These are phyloP conservation scores for Leucocoprinus leucothites DNA, from an alignment of 768 basidiomycete species.

Conservation along the genomic window DNA sequence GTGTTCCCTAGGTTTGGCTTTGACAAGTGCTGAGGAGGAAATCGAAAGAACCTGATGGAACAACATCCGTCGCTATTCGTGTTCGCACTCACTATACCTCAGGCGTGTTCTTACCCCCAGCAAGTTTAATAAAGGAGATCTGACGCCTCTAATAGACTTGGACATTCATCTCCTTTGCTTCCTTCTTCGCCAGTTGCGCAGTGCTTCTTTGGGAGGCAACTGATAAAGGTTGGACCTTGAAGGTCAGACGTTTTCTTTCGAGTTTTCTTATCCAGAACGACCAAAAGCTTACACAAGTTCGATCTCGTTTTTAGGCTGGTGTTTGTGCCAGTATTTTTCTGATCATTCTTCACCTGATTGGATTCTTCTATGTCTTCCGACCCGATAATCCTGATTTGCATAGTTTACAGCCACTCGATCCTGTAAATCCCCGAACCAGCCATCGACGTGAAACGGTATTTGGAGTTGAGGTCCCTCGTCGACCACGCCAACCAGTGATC, in stretches of 20 bases:
- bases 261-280: too few species aligned
- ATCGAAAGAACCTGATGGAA: conserved; percentile 6
- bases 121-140: background rate
- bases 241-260: background rate
- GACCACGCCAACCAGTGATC: background rate
- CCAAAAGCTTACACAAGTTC: background rate
- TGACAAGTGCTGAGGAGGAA: too few species aligned
- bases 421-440: background rate
- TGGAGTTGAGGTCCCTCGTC: conserved; percentile 1
- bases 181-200: conserved; percentile 8
- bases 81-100: conserved; percentile 10
- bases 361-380: conserved; percentile 10
- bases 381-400: background rate
- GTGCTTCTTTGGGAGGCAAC: conserved; percentile 9
- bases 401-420: conserved; percentile 1
- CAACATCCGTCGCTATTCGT: conserved; percentile 5
- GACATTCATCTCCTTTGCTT: conserved; percentile 7
- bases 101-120: background rate
- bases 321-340: background rate
- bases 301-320: background rate
- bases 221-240: conserved; percentile 6
- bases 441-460: conserved; percentile 4
- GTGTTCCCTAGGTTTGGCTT: background rate
- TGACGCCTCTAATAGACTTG: conserved; percentile 5
- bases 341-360: conserved; percentile 3